Evolutionary conservation across 2,329 filamentous ascomycete genomes (phyloP), one percentile per base, ranked within the genome.

Genomic region (Pseudogymnoascus destructans): DNA sequence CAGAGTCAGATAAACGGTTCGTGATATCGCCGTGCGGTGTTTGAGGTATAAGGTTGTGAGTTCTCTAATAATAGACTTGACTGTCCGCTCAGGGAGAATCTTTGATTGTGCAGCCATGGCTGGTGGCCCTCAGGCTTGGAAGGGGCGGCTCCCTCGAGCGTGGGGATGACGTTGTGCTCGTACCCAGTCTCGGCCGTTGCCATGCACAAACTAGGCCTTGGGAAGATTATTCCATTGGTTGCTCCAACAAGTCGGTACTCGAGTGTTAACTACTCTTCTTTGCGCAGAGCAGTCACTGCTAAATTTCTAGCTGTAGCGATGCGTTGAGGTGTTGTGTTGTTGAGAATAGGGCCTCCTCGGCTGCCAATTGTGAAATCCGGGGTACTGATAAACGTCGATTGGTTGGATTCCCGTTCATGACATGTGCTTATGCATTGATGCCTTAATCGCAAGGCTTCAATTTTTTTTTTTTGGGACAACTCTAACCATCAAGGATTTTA

Each of bases 1-100:
- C 64, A 96, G 79, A 25, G 89, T 85, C 62, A 95, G 75, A 75
- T 95, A 95, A 65, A 95, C 82, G 63, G 82, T 83, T 67, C 88
- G 85, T 19, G 89, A 92, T 71, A 95, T 90, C 64, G 82, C 82
- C 56, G 84, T 89, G 65, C 90, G 87, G 73, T 95, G 84, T 62
- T 80, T 78, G 62, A 92, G 77, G 72, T 95, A 95, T 55, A 89
- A 78, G 56, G 77, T 72, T 2, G 85, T 85, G 62, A 95, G 74
- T 64, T 84, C 78, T 61, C 81, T 77, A 68, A 91, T 72, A 65
- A 86, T 72, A 68, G 77, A 76, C 66, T 83, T 81, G 67, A 91
- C 68, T 59, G 81, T 84, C 64, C 80, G 80, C 64, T 87, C 81
- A 17, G 68, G 66, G 58, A 75, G 74, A 36, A 84, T 75, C 70